Percentiles rank a stretch among this genome's conserved stretches.
phyloP scores from a whole-genome alignment of 225 moss, liverwort and hornwort species.

The Antitrichia curtipendula region DNA sequence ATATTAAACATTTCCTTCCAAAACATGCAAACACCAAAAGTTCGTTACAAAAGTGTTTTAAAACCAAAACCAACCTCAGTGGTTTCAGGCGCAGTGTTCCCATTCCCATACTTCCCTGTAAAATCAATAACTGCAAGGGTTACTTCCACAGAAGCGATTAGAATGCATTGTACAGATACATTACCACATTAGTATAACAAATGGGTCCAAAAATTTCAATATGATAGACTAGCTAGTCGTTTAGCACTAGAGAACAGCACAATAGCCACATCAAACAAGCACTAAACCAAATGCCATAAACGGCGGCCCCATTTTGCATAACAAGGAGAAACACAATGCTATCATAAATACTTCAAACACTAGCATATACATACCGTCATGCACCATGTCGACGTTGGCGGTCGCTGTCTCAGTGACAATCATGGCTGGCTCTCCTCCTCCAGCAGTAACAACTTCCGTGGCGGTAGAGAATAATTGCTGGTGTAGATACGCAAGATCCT shows the following conservation, averaged over 20 bases:
- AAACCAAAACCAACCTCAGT: constrained; percentile 18
- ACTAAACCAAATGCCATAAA: neutral
- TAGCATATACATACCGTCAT: constrained; percentile 17
- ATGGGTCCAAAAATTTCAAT: neutral
- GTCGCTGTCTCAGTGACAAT: constrained; percentile 21
- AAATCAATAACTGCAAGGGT: constrained; percentile 16
- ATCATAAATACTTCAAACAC: neutral
- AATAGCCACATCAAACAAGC: neutral
- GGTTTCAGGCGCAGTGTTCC: constrained; percentile 19
- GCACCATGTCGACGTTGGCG: constrained; percentile 13
- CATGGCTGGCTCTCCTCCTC: constrained; percentile 16
- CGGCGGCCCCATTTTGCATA: neutral
- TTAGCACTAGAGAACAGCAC: neutral
- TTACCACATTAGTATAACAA: neutral
- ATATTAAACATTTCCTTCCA: neutral
- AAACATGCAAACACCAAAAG: neutral
- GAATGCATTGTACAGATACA: neutral
- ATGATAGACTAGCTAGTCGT: neutral
- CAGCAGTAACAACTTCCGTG: constrained; percentile 20
- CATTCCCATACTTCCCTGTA: constrained; percentile 45
- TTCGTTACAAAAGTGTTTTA: neutral
- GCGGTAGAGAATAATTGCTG: constrained; percentile 41
- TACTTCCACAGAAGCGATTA: constrained; percentile 6
- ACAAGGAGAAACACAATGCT: neutral
- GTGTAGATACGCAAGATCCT: constrained; percentile 27